Evolutionary conservation across 169 alveolate genomes (phyloP), one percentile per base, ranked within the genome.

Genomic region (Plasmodium chabaudi): DNA sequence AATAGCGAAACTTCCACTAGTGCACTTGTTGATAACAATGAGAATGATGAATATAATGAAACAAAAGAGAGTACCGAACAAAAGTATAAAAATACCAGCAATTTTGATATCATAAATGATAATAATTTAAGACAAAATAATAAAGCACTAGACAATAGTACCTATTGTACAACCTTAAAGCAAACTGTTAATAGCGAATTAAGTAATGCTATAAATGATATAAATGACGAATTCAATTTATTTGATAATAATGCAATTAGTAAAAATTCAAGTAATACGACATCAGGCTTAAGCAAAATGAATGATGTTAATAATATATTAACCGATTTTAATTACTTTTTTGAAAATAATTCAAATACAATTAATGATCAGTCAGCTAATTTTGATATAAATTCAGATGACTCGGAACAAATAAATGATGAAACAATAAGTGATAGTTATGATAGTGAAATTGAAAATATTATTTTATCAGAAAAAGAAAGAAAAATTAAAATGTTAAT

Each of bases 381-480:
- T n/a, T 44, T 13, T 13, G 46, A 13, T 17, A 56, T 44, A 39
- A 21, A 47, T 42, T 73, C 88, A 61, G 72, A 71, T 42, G 19
- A 55, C 19, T 88, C 87, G 0, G 39, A 23, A 5, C 39, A 27
- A 1, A 51, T 64, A 25, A 25, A 77, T 46, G 64, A 75, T 34
- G 93, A 92, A 57, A 71, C 87, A 34, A 23, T 92, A 42, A 88
- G 93, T 60, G 95, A 92, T 46, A 67, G 70, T 5, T 87, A 90
- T 51, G 95, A 92, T 46, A 89, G 94, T 13, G 95, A 92, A 72
- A 92, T 92, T 44, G 93, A 92, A 64, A 87, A 72, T 72, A 89
- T 95, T 89, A 92, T 95, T 21, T 89, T 95, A 23, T 92, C 95
- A 4, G 96, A 94, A 47, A 92, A 92, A 46, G 97, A 95, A 88